Conservation (phyloP, 2,329 filamentous ascomycete species). For the Claviceps sp. region DNA sequence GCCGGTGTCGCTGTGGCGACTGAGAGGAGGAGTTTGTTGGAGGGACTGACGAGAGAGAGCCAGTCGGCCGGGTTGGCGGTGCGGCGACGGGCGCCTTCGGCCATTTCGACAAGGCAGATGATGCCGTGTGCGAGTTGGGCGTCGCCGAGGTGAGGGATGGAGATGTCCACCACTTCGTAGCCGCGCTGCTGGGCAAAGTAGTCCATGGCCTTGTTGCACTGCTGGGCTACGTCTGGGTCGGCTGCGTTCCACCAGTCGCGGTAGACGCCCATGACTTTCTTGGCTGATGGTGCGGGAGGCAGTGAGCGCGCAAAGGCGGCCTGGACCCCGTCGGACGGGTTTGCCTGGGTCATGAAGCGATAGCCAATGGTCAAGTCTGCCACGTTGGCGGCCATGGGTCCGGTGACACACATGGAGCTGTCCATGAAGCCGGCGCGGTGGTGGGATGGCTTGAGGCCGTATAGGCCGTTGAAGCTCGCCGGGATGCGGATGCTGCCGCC, state of each 20-base stretch:
- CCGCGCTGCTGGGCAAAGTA: conserved; percentile 38
- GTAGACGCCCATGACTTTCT: conserved; percentile 59
- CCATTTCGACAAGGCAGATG: conserved; percentile 63
- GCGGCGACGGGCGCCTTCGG: conserved; percentile 30
- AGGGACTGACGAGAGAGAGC: conserved; percentile 43
- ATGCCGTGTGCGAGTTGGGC: conserved; percentile 66
- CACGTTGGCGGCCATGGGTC: conserved; percentile 64
- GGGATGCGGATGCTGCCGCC: conserved; percentile 67
- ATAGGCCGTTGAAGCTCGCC: conserved; percentile 62
- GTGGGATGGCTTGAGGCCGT: conserved; percentile 69
- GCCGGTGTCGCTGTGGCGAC: conserved; percentile 52
- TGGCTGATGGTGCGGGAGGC: conserved; percentile 26
- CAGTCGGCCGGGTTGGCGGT: conserved; percentile 32
- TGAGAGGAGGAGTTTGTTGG: conserved; percentile 57
- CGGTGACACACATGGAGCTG: conserved; percentile 47
- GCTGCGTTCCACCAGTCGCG: conserved; percentile 36
- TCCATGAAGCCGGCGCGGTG: conserved; percentile 48
- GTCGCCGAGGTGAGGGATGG: conserved; percentile 52
- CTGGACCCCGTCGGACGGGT: conserved; percentile 48
- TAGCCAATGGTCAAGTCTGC: conserved; percentile 74
- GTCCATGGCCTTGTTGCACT: conserved; percentile 49
- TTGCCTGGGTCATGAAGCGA: conserved; percentile 60
- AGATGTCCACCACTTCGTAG: conserved; percentile 43
- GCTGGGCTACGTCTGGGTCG: conserved; percentile 45
- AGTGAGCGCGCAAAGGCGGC: conserved; percentile 48